Evolutionary conservation across 177 flowering plant species (phyloP), one percentile per base, ranked within the genome.

Genomic region (Vitis hybrid): DNA sequence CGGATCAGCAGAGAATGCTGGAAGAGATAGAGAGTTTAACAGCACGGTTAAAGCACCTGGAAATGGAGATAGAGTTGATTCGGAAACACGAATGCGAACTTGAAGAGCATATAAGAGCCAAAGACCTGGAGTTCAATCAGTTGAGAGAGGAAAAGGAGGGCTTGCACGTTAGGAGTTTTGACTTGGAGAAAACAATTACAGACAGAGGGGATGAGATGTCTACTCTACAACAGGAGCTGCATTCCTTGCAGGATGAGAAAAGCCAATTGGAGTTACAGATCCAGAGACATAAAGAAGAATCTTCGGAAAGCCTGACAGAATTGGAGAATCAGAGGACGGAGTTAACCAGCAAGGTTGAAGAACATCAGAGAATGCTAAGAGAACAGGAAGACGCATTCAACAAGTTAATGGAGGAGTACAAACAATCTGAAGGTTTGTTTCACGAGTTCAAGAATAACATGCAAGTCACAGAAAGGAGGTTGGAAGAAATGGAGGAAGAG

Each of bases 401-500:
- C 18, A 78, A 77, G 68, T 64, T 87, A 48, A 69, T n/a, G 11
- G 85, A 78, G 60, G 87, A 88, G 17, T 72, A 74, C 64, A 80
- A 81, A 77, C 78, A 85, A 67, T 60, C 80, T 1, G 77, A 85
- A 59, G 66, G 64, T 18, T 51, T 26, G 70, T 69, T 84, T 30
- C 61, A 70, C 71, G 82, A 81, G 52, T 79, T 79, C 72, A 73
- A 77, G 66, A 62, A 49, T 56, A 82, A 80, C 21, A 83, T 88
- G n/a, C 76, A 81, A 60, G 67, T 49, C 34, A 79, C 86, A 21
- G 87, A 87, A 57, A 75, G 70, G 68, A 87, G 80, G 77, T 77
- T 83, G 26, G 79, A 81, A 70, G 89, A 82, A 76, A 76, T 80
- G 75, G 72, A 74, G 4, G 77, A 72, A 58, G 86, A 88, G 51